Evolutionary conservation across 2,329 filamentous ascomycete genomes (phyloP).

Genomic region (Trichoderma afroharzianum): DNA sequence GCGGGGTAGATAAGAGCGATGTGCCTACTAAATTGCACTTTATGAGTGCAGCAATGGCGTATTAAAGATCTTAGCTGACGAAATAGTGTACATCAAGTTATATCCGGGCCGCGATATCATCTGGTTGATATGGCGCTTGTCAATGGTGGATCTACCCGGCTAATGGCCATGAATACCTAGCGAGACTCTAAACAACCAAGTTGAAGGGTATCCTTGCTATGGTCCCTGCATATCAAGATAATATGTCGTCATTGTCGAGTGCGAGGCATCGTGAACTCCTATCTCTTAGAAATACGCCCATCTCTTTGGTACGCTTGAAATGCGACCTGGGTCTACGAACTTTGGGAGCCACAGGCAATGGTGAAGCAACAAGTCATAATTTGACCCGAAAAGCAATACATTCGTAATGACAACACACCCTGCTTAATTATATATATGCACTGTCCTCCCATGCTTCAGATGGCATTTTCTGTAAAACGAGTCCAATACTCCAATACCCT

Average conservation of each 20-base stretch:
- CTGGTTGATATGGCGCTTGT: background rate
- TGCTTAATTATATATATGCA: slow-evolving; percentile 13
- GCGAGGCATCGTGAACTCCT: background rate
- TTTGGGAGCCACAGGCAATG: background rate
- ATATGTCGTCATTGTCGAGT: background rate
- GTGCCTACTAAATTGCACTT: background rate
- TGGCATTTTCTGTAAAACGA: slow-evolving; percentile 7
- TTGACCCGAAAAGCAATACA: slow-evolving; percentile 8
- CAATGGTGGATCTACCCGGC: background rate
- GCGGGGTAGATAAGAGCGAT: background rate
- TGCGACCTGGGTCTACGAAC: background rate
- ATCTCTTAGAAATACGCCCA: background rate
- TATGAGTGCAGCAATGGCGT: slow-evolving; percentile 1
- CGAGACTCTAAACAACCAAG: background rate
- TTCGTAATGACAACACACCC: slow-evolving; percentile 8
- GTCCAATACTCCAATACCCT: slow-evolving; percentile 4
- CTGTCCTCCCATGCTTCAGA: slow-evolving; percentile 2
- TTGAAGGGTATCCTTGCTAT: background rate
- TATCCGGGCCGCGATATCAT: background rate
- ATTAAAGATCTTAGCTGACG: background rate
- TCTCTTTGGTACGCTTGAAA: background rate
- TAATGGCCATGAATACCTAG: background rate
- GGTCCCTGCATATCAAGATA: background rate
- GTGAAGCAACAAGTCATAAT: background rate
- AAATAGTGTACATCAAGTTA: background rate